These are phyloP conservation scores for Moniliella sp. DNA, from an alignment of 1,284 basidiomycete genomes.

Conservation along the genomic window DNA sequence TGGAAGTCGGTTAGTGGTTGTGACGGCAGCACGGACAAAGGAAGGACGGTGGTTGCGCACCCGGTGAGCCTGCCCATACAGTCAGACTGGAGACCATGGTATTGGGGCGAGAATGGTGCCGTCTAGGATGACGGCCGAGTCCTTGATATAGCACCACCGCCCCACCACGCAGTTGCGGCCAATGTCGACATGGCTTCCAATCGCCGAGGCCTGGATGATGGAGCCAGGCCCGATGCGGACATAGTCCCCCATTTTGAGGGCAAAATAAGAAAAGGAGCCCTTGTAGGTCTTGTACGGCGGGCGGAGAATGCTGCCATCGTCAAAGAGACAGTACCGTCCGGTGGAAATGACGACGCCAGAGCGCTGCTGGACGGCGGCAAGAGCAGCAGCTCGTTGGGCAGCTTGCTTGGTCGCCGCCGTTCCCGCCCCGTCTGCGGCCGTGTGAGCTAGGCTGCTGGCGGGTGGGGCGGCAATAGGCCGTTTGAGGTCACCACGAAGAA, in stretches of 20 bases:
- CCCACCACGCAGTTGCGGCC: conserved; percentile 84
- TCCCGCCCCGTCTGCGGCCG: background rate
- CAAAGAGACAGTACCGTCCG: conserved; percentile 74
- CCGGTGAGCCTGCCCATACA: too few species aligned
- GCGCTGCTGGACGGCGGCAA: conserved; percentile 1
- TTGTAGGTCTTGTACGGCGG: conserved; percentile 40
- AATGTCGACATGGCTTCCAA: conserved; percentile 81
- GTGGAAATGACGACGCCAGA: conserved; percentile 62
- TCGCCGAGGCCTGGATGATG: conserved; percentile 77
- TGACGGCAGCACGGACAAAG: too few species aligned
- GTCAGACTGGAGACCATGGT: too few species aligned
- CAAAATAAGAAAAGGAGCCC: conserved; percentile 91
- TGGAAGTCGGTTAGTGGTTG: too few species aligned
- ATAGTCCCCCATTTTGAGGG: conserved; percentile 84
- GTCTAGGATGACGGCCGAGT: conserved; percentile 68
- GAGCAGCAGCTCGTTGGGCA: conserved; percentile 1
- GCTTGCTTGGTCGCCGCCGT: background rate
- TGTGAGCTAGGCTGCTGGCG: conserved; percentile 7
- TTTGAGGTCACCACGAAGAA: conserved; percentile 65
- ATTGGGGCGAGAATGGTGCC: conserved; percentile 66
- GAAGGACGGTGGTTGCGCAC: too few species aligned
- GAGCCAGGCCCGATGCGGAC: conserved; percentile 71
- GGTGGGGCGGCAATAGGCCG: conserved; percentile 20
- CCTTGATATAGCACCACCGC: too few species aligned
- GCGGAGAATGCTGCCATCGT: conserved; percentile 63